phyloP scores from a whole-genome alignment of 169 alveolate species.

The Amoebophrya sp. region DNA sequence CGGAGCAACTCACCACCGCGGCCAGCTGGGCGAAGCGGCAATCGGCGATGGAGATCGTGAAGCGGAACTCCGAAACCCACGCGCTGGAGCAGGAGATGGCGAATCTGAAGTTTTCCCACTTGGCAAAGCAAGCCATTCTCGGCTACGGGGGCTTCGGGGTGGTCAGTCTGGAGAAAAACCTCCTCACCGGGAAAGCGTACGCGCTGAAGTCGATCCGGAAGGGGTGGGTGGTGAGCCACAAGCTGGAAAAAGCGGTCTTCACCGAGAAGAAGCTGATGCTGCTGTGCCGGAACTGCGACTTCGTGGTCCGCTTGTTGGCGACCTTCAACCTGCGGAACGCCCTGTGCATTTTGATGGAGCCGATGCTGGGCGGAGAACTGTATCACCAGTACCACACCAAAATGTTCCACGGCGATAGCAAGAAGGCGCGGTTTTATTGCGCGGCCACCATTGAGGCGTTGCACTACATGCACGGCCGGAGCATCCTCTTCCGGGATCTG shows the following conservation, averaged over 20 bases:
- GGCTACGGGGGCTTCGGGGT: neutral
- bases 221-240: neutral
- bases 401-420: neutral
- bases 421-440: slow-evolving; percentile 74
- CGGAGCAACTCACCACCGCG: neutral
- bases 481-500: slow-evolving; percentile 82
- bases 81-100: too few species aligned
- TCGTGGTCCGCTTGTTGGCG: neutral
- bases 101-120: neutral
- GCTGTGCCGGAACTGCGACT: slow-evolving; percentile 38
- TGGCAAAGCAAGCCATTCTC: neutral
- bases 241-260: neutral
- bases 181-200: neutral
- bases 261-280: slow-evolving; percentile 39
- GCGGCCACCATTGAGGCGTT: slow-evolving; percentile 67
- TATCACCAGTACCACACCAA: slow-evolving; percentile 37
- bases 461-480: slow-evolving; percentile 66
- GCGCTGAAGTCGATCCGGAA: neutral
- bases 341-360: slow-evolving; percentile 44
- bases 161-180: neutral
- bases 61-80: neutral
- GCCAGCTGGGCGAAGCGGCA: neutral
- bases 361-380: slow-evolving; percentile 47
- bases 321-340: slow-evolving; percentile 33
- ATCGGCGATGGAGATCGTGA: neutral